Evolutionary conservation across 1,284 basidiomycete species (phyloP).

Genomic region (Vanrija humicola): DNA sequence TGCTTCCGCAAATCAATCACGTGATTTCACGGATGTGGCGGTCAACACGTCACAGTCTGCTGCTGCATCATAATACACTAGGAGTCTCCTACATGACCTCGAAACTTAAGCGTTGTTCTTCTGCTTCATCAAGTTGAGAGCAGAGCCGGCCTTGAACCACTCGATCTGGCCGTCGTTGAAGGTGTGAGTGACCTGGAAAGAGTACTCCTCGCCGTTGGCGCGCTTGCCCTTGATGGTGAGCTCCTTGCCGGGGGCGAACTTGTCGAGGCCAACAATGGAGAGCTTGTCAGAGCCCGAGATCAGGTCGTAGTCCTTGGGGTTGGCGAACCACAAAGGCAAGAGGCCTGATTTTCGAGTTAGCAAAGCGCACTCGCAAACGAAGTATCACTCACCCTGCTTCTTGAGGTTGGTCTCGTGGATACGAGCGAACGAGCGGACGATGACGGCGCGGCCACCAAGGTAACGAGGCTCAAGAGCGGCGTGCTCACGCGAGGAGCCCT

Average conservation of each 20-base stretch:
- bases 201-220: slow-evolving; percentile 68
- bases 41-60: too few relatives aligned
- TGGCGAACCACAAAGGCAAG: slow-evolving; percentile 68
- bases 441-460: slow-evolving; percentile 92
- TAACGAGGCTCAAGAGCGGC: slow-evolving; percentile 96
- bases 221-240: slow-evolving; percentile 76
- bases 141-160: slow-evolving; percentile 68
- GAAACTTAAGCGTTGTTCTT: too few relatives aligned
- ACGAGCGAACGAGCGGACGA: slow-evolving; percentile 91
- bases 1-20: too few relatives aligned
- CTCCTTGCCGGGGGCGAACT: slow-evolving; percentile 82
- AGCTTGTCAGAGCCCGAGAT: slow-evolving; percentile 76
- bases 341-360: too few relatives aligned
- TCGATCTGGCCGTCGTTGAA: slow-evolving; percentile 71
- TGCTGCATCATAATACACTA: too few relatives aligned
- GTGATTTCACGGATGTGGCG: too few relatives aligned
- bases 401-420: slow-evolving; percentile 63
- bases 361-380: too few relatives aligned
- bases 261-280: slow-evolving; percentile 75
- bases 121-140: slow-evolving; percentile 14
- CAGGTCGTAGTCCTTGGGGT: slow-evolving; percentile 88
- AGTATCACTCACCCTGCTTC: too few relatives aligned
- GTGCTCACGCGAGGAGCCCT: slow-evolving; percentile 96
- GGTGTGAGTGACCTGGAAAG: slow-evolving; percentile 43
- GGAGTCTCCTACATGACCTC: too few relatives aligned